Evolutionary conservation across 805 yeast species (phyloP).

Genomic region (Candida maris): DNA sequence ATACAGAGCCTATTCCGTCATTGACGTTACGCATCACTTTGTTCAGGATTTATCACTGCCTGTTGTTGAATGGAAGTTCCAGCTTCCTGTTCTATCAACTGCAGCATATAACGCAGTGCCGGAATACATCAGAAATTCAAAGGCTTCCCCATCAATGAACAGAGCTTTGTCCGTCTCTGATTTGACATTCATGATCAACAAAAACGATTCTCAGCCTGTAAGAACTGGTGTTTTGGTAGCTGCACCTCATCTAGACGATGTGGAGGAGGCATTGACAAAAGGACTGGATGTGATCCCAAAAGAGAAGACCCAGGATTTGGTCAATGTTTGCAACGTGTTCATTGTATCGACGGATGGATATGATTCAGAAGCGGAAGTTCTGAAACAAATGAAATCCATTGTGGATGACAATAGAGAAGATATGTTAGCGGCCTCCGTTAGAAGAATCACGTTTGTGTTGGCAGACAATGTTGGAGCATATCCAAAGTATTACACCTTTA

Average conservation of each 20-base stretch:
- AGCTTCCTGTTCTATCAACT: conserved; percentile 66
- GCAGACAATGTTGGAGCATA: conserved; percentile 81
- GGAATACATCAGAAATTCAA: conserved; percentile 41
- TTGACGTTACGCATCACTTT: conserved; percentile 63
- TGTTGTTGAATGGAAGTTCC: conserved; percentile 83
- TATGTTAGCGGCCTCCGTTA: conserved; percentile 65
- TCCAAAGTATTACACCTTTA: conserved; percentile 94
- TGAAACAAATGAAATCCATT: conserved; percentile 59
- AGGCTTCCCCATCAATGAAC: conserved; percentile 45
- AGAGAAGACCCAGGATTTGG: conserved; percentile 41
- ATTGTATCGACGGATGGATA: conserved; percentile 73
- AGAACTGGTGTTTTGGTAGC: conserved; percentile 86
- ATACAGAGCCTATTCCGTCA: conserved; percentile 90
- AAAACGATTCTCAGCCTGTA: conserved; percentile 59
- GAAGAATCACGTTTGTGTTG: conserved; percentile 90
- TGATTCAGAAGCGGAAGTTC: conserved; percentile 62
- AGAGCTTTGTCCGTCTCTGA: conserved; percentile 93
- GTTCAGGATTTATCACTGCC: conserved; percentile 51
- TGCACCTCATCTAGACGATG: conserved; percentile 79
- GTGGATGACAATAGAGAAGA: conserved; percentile 69
- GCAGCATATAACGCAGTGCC: conserved; percentile 75
- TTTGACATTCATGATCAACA: conserved; percentile 76
- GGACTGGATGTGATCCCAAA: conserved; percentile 72
- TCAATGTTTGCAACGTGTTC: conserved; percentile 81
- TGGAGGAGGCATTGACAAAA: conserved; percentile 74